A percentile compares a stretch with the other conserved stretches of the same genome.
Conservation (phyloP, 441 rosid genomes). For the Euphorbia celastroides region DNA sequence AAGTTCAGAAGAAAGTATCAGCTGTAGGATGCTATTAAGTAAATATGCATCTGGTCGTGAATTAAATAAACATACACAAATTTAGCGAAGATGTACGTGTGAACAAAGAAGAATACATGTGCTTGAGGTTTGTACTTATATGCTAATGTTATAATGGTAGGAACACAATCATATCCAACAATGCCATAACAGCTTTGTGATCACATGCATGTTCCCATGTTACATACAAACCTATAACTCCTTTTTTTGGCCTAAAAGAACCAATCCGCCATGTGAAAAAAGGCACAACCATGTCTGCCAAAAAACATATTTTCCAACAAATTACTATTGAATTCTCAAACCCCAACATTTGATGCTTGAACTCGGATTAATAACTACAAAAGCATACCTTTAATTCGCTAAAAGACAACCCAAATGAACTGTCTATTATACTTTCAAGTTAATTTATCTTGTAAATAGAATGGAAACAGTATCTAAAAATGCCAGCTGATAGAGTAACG, state of each 20-base stretch:
- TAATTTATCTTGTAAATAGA: not conserved
- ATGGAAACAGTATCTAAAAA: conserved; percentile 42
- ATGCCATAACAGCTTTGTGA: not conserved
- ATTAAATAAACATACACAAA: not conserved
- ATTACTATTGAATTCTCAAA: not conserved
- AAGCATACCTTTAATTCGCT: too few relatives aligned
- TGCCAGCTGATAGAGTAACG: conserved; percentile 63
- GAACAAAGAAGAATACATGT: conserved; percentile 4
- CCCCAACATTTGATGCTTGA: too few relatives aligned
- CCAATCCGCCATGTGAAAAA: conserved; percentile 15
- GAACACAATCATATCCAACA: conserved; percentile 8
- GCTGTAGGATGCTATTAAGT: too few relatives aligned
- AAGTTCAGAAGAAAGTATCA: too few relatives aligned
- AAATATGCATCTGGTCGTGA: too few relatives aligned
- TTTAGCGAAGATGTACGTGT: not conserved
- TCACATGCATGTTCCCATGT: conserved; percentile 8
- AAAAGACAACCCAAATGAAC: too few relatives aligned
- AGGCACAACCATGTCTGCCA: conserved; percentile 1
- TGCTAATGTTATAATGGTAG: not conserved
- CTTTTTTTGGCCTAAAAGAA: conserved; percentile 2
- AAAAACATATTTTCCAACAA: not conserved
- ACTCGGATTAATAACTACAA: too few relatives aligned
- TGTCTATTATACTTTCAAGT: too few relatives aligned
- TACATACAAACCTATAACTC: not conserved
- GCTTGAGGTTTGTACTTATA: not conserved